Evolutionary conservation across 805 yeast species (phyloP).

Genomic region (Brettanomyces bruxellensis): DNA sequence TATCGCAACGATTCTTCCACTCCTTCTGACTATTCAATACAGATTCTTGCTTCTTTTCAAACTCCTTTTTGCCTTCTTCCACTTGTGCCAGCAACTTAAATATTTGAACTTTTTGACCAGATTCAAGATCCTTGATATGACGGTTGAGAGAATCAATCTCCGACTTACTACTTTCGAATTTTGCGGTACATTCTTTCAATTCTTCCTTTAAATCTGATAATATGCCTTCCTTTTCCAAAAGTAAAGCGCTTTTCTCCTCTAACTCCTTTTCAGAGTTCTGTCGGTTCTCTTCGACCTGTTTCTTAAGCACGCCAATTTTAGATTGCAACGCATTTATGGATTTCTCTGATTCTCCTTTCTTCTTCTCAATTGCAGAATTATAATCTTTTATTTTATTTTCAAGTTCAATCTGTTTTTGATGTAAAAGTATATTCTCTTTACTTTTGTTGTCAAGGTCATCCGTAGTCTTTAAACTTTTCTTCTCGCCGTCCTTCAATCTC

Average conservation of each 20-base stretch:
- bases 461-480: too few species aligned
- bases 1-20: not conserved
- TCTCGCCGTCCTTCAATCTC: not conserved
- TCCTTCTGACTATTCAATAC: not conserved
- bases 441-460: too few species aligned
- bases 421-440: too few species aligned
- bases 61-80: too few species aligned
- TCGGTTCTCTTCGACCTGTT: not conserved
- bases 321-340: not conserved
- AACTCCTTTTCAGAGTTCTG: not conserved
- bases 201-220: not conserved
- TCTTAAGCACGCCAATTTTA: not conserved
- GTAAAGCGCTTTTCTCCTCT: not conserved
- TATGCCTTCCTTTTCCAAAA: not conserved
- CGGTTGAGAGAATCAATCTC: not conserved
- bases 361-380: too few species aligned
- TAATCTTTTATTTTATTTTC: too few species aligned
- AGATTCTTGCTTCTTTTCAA: not conserved
- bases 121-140: not conserved
- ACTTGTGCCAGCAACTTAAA: not conserved
- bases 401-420: too few species aligned
- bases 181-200: not conserved
- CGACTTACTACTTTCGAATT: not conserved
- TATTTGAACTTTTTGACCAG: not conserved
- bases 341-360: too few species aligned